A percentile compares a stretch with the other conserved stretches of the same genome.
phyloP scores from a whole-genome alignment of 2,329 filamentous ascomycete genomes.

The Emmonsiellopsis sp. region DNA sequence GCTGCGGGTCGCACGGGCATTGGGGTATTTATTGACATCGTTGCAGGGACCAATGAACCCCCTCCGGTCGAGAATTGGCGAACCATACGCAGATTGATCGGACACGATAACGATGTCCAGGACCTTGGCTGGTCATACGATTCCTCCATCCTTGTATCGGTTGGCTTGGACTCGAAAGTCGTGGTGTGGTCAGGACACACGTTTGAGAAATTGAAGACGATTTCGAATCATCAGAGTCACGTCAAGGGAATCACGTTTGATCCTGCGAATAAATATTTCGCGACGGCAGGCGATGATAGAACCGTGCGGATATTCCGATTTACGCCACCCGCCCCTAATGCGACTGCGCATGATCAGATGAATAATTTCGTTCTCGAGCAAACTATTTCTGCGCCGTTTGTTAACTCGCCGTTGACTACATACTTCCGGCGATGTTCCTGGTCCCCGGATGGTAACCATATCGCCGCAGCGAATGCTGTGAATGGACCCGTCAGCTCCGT shows the following conservation, averaged over 20 bases:
- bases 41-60: constrained; percentile 67
- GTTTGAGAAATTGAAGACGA: constrained; percentile 93
- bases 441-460: constrained; percentile 95
- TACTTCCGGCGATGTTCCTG: constrained; percentile 96
- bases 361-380: constrained; percentile 94
- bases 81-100: constrained; percentile 83
- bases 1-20: neutral
- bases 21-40: constrained; percentile 10
- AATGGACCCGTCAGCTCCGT: constrained; percentile 97
- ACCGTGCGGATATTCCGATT: constrained; percentile 96
- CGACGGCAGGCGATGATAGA: constrained; percentile 91
- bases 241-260: constrained; percentile 99
- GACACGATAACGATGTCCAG: constrained; percentile 97
- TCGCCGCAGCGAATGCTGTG: constrained; percentile 91
- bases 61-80: constrained; percentile 97
- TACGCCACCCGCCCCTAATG: constrained; percentile 80
- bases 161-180: constrained; percentile 93
- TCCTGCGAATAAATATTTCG: constrained; percentile 98
- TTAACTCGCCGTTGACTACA: constrained; percentile 85
- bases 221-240: constrained; percentile 89
- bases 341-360: constrained; percentile 86
- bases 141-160: constrained; percentile 89
- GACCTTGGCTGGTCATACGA: constrained; percentile 96
- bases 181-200: constrained; percentile 98
- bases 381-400: constrained; percentile 81